Conservation (phyloP, 192 early-diverging fungal genomes). For the Dissophora ornata region DNA sequence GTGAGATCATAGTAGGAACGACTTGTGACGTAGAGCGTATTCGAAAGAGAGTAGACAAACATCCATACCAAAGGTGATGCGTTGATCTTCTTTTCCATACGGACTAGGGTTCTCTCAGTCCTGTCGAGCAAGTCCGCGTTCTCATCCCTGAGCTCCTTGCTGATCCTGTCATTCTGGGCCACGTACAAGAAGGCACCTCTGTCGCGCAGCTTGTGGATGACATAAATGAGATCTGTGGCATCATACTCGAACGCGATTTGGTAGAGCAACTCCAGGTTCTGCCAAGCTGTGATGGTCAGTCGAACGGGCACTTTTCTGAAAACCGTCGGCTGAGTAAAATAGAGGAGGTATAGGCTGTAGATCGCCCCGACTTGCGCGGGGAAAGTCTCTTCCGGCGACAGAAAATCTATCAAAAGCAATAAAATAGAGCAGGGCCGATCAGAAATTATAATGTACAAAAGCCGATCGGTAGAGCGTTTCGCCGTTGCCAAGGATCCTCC, state of each 20-base stretch:
- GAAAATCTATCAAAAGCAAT: slow-evolving; percentile 5
- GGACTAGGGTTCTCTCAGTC: slow-evolving; percentile 3
- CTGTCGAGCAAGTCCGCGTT: background rate
- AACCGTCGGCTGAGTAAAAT: slow-evolving; percentile 26
- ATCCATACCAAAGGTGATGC: slow-evolving; percentile 7
- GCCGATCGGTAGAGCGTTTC: no score
- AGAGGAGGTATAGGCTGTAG: slow-evolving; percentile 17
- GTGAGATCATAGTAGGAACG: no score
- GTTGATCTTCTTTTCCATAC: slow-evolving; percentile 20
- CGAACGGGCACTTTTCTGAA: slow-evolving; percentile 17
- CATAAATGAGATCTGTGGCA: slow-evolving; percentile 16
- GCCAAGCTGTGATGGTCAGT: background rate
- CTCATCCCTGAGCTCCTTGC: background rate
- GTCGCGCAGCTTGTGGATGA: slow-evolving; percentile 15
- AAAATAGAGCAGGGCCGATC: background rate
- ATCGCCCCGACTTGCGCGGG: slow-evolving; percentile 1
- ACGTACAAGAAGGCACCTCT: slow-evolving; percentile 13
- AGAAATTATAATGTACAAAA: no score
- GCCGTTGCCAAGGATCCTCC: no score
- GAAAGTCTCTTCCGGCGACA: background rate
- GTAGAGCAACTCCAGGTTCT: slow-evolving; percentile 17
- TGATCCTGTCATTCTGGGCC: slow-evolving; percentile 5
- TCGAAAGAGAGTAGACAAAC: no score
- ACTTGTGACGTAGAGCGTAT: no score
- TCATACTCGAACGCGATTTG: slow-evolving; percentile 5